Base-by-base conservation (phyloP, 1,284 basidiomycete species). In the Neonothopanus nambi region DNA sequence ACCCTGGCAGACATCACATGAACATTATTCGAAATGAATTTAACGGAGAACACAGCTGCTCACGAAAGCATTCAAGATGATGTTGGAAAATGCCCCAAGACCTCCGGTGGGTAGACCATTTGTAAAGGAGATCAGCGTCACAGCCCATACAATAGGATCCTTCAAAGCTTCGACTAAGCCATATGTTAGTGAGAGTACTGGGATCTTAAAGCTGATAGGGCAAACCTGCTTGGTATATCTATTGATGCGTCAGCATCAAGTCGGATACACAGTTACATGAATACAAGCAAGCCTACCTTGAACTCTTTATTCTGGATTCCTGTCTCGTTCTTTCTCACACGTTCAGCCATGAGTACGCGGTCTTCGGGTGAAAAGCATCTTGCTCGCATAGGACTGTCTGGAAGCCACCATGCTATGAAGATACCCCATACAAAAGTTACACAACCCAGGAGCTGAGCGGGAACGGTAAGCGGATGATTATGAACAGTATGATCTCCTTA, bases 61-160 rank as follows among this genome's bases (percentile, higher is more conserved):
- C 55, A 74, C 74, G 49, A 78, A 80, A 23, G 73, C 74, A 24
- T 67, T 75, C 52, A 80, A 57, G 54, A 81, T 78, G 52, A 81
- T 72, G 60, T 81, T 80, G 3, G 74, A 75, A 64, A 79, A 81
- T 1, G 78, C 77, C 23, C 78, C 77, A 33, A 79, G 62, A 2
- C 80, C 80, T 44, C 79, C 79, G 1, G 78, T 80, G 9, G 79
- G 79, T 30, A 81, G 65, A 0, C 75, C 79, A 60, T 82, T 81
- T 12, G 79, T 77, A 60, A 82, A 75, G 20, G 77, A 77, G 40
- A 79, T 74, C 38, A 76, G 48, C 3, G 70, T 67, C 30, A 78
- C 66, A 13, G 70, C 66, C 75, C 77, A 78, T 2, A 77, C 73
- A 48, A 75, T 72, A 0, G 73, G 67, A 56, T 83, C 81, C n/a